Percentiles rank a stretch among this genome's conserved stretches.
These are phyloP conservation scores for Fusarium poae DNA, from an alignment of 2,329 filamentous ascomycete genomes.

Conservation along the genomic window DNA sequence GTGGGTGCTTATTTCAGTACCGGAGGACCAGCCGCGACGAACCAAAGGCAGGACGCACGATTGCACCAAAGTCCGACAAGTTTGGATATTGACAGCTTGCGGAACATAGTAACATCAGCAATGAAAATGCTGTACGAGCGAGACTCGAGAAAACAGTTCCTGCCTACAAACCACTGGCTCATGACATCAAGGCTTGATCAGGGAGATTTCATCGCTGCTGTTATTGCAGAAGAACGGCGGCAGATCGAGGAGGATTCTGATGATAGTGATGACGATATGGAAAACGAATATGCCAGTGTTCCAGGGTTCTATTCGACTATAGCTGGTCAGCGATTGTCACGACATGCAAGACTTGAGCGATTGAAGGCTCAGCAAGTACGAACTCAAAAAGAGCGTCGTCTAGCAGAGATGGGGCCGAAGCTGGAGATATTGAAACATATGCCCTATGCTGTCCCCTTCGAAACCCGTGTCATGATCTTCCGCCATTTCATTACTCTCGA, in stretches of 20 bases:
- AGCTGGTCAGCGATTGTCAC: constrained; percentile 70
- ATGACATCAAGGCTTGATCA: constrained; percentile 92
- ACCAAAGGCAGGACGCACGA: background rate
- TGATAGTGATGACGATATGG: constrained; percentile 55
- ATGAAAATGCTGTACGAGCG: constrained; percentile 92
- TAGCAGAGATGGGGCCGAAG: constrained; percentile 85
- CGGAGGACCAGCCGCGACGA: constrained; percentile 7
- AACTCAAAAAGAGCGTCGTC: constrained; percentile 75
- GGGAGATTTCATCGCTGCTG: constrained; percentile 85
- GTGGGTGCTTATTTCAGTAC: constrained; percentile 51
- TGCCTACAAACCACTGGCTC: constrained; percentile 89
- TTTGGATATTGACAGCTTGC: constrained; percentile 81
- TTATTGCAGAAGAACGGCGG: constrained; percentile 88
- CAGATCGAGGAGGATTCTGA: constrained; percentile 68
- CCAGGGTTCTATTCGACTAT: constrained; percentile 51
- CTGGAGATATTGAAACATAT: constrained; percentile 94
- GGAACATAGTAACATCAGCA: constrained; percentile 81
- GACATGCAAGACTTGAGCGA: constrained; percentile 73
- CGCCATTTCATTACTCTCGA: constrained; percentile 91
- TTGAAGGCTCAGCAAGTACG: constrained; percentile 74
- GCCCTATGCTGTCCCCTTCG: constrained; percentile 96
- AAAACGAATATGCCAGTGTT: constrained; percentile 51
- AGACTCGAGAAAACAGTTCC: constrained; percentile 87
- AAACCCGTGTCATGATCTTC: constrained; percentile 91
- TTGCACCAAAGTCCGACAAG: constrained; percentile 39